Base-by-base conservation (phyloP, 768 basidiomycete species). In the Hypsizygus marmoreus region DNA sequence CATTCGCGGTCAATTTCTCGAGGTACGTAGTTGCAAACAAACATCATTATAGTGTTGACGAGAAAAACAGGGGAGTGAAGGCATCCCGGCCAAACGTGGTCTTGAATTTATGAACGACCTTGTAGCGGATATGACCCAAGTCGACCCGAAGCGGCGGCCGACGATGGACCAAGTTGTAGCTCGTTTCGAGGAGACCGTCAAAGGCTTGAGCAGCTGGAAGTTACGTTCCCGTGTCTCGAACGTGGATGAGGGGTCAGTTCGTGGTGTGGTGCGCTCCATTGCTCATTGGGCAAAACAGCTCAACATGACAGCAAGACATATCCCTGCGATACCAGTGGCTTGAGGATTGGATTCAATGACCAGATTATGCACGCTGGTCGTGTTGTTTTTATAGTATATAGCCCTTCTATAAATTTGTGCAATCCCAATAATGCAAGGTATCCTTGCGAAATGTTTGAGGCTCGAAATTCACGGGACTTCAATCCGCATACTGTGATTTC, bases 91-190 rank as follows among this genome's bases (percentile, higher is more conserved):
- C 11, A 45, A 37, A 9, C 2, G 38, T 48, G 66, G 63, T 0
- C 57, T 70, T 16, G 61, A 57, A 7, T 70, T 70, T 32, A 50
- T 70, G 26, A 36, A 49, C 33, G 54, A 58, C 1, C 52, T 72
- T 11, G 53, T 69, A 2, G 34, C 41, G 0, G 66, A 70, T 17
- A 73, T 74, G 72, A 56, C 62, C 0, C 60, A 69, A 45, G 43
- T 51, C 0, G 61, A 71, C 33, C 67, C 70, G 0, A 33, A 47
- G 4, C 61, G 62, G 35, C 65, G 72, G 12, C 72, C 71, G 1
- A 62, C 57, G 1, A 71, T 72, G 51, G 58, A 64, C n/a, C 60
- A 70, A 38, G 70, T 69, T 4, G 60, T 70, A 12, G 32, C 50
- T 13, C 60, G 60, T 4, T 70, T 72, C 34, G 56, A 62, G 7